Conservation (phyloP, 176 grass and related monocot species). For the Musa itinerans region DNA sequence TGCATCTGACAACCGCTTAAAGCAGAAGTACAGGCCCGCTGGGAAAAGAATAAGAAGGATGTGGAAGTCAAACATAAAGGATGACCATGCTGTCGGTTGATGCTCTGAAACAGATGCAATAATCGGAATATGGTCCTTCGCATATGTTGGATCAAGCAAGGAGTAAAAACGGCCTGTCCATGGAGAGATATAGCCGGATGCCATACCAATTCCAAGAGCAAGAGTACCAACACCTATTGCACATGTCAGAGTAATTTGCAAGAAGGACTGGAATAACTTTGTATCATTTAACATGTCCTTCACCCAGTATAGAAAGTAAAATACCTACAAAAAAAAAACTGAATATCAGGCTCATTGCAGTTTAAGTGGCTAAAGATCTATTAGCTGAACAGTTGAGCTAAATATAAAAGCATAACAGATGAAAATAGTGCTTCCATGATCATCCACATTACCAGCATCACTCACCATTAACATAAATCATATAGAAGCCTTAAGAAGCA, state of each 20-base stretch:
- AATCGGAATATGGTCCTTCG: conserved; percentile 97
- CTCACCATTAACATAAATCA: background rate
- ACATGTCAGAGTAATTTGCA: conserved; percentile 79
- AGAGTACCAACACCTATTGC: conserved; percentile 61
- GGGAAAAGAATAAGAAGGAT: conserved; percentile 98
- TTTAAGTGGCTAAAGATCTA: background rate
- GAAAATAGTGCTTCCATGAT: background rate
- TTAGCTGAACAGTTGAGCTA: background rate
- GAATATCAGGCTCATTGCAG: background rate
- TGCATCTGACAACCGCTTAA: conserved; percentile 85
- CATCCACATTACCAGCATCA: background rate
- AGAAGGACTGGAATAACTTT: conserved; percentile 74
- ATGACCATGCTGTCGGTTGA: conserved; percentile 98
- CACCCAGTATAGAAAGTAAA: conserved; percentile 25
- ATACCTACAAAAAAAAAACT: conserved; percentile 21
- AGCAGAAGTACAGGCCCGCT: conserved; percentile 95
- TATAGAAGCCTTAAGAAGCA: background rate
- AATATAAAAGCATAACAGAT: background rate
- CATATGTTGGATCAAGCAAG: conserved; percentile 96
- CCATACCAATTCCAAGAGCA: conserved; percentile 87
- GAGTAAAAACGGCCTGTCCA: conserved; percentile 98
- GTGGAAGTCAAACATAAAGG: conserved; percentile 99
- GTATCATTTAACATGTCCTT: conserved; percentile 88
- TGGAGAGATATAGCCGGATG: conserved; percentile 95
- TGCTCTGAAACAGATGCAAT: conserved; percentile 98